A percentile compares a stretch with the other conserved stretches of the same genome.
Conservation (phyloP, 2,329 filamentous ascomycete genomes). For the Cladosporium sp. region DNA sequence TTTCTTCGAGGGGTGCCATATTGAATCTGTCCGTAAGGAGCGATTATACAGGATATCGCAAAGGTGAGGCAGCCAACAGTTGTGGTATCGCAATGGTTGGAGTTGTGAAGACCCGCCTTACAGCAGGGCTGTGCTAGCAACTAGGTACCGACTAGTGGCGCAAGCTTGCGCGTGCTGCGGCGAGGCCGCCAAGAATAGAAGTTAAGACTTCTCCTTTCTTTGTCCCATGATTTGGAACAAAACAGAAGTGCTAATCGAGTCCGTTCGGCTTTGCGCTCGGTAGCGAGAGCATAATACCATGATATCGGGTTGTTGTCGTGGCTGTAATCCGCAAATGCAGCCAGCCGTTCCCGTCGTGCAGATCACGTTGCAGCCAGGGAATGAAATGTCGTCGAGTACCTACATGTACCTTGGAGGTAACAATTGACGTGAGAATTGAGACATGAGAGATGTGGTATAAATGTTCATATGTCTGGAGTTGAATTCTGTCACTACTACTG, state of each 20-base stretch:
- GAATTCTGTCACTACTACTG: slow-evolving; percentile 4
- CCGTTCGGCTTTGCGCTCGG: no score
- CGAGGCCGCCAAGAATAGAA: background rate
- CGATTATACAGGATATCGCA: background rate
- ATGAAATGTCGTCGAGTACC: no score
- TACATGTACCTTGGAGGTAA: no score
- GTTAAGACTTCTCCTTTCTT: no score
- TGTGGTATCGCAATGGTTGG: background rate
- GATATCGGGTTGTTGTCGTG: no score
- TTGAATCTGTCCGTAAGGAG: background rate
- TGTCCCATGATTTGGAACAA: no score
- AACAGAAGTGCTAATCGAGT: no score
- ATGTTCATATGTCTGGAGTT: slow-evolving; percentile 10
- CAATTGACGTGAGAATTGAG: background rate
- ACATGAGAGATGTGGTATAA: no score
- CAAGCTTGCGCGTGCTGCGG: background rate
- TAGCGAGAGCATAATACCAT: no score
- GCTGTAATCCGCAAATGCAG: no score
- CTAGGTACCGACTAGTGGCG: background rate
- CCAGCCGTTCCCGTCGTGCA: no score
- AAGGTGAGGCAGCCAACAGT: background rate
- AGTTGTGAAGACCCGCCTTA: background rate
- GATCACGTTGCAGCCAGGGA: no score
- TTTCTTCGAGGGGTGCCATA: slow-evolving; percentile 37
- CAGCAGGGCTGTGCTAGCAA: background rate